Conservation (phyloP, 768 basidiomycete genomes). For the Epithele typhae region DNA sequence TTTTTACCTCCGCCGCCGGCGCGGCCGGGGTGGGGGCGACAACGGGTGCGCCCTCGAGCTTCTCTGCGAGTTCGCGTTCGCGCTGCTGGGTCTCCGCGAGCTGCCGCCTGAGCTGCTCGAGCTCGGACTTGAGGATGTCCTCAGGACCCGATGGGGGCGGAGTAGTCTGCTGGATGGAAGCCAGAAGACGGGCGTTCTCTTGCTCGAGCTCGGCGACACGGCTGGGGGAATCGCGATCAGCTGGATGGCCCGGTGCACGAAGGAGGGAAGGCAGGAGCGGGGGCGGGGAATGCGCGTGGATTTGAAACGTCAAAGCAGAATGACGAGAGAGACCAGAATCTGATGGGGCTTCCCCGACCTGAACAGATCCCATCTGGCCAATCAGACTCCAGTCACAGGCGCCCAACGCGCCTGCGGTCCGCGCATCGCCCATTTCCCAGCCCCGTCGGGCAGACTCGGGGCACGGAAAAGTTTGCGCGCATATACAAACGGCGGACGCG, state of each 20-base stretch:
- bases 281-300: no score
- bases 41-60: conserved; percentile 43
- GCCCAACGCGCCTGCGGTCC: neutral
- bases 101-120: conserved; percentile 64
- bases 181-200: conserved; percentile 72
- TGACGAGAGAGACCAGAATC: no score
- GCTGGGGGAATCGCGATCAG: conserved; percentile 33
- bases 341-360: no score
- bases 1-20: conserved; percentile 37
- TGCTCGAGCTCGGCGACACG: conserved; percentile 82
- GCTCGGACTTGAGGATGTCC: conserved; percentile 47
- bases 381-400: conserved; percentile 1
- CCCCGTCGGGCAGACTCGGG: no score
- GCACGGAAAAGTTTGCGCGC: no score
- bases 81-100: conserved; percentile 62
- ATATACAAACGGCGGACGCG: neutral
- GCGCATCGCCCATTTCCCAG: neutral
- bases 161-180: conserved; percentile 41
- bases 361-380: neutral
- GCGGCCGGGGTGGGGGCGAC: conserved; percentile 25
- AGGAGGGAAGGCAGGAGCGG: no score
- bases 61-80: conserved; percentile 60
- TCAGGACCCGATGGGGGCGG: conserved; percentile 18
- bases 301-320: no score
- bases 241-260: no score